A percentile compares a stretch with the other conserved stretches of the same genome.
These are phyloP conservation scores for Coniochaeta pulveracea DNA, from an alignment of 2,329 filamentous ascomycete species.

Conservation along the genomic window DNA sequence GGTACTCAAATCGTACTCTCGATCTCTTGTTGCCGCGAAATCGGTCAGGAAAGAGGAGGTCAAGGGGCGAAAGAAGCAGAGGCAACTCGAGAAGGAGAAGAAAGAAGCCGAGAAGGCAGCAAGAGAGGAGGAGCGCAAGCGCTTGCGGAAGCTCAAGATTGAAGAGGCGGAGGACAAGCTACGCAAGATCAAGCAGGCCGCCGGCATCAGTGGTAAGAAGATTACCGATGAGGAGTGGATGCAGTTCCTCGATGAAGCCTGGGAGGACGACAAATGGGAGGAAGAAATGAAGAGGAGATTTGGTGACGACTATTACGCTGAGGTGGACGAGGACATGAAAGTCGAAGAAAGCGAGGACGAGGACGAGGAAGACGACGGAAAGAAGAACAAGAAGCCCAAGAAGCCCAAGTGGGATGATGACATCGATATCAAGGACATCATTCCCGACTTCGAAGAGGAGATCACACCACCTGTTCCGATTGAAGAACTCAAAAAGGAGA, in stretches of 20 bases:
- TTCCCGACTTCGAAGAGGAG: constrained; percentile 74
- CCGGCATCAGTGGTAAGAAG: constrained; percentile 59
- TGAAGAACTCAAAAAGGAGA: constrained; percentile 38
- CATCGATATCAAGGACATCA: constrained; percentile 88
- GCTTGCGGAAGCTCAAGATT: constrained; percentile 76
- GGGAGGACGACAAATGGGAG: constrained; percentile 86
- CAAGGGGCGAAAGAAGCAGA: constrained; percentile 62
- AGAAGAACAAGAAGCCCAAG: constrained; percentile 55
- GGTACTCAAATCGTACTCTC: constrained; percentile 75
- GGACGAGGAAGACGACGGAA: constrained; percentile 34
- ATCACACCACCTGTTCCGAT: constrained; percentile 40
- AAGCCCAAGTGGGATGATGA: constrained; percentile 95
- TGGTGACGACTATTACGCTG: constrained; percentile 81
- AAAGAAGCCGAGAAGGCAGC: constrained; percentile 70
- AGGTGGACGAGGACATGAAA: constrained; percentile 50
- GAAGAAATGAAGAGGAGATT: constrained; percentile 81
- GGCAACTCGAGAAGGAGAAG: constrained; percentile 66
- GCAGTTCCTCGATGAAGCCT: constrained; percentile 74
- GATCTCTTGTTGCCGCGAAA: constrained; percentile 70
- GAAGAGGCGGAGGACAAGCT: constrained; percentile 86
- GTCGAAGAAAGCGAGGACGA: constrained; percentile 51
- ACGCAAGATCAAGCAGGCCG: constrained; percentile 77
- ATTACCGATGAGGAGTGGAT: constrained; percentile 71
- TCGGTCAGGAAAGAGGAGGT: constrained; percentile 79
- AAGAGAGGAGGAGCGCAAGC: constrained; percentile 69